Evolutionary conservation across 2,329 filamentous ascomycete genomes (phyloP).

Genomic region (Neurospora sp.): DNA sequence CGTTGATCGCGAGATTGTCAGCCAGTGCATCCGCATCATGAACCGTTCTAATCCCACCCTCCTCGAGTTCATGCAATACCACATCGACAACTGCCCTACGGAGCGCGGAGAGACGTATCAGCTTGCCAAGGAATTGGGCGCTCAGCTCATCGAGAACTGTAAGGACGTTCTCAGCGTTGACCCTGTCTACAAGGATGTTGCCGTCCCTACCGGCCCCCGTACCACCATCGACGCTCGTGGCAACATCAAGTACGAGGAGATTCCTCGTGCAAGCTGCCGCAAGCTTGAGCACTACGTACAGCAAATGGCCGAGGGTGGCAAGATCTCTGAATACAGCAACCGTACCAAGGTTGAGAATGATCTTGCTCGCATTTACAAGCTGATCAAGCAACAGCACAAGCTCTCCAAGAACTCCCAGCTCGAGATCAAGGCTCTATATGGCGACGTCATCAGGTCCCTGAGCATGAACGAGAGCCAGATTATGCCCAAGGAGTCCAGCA

Average conservation of each 20-base stretch:
- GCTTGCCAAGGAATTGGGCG: constrained; percentile 89
- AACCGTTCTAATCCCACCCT: constrained; percentile 94
- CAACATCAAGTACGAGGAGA: constrained; percentile 86
- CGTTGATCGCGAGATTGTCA: constrained; percentile 95
- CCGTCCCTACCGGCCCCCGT: constrained; percentile 80
- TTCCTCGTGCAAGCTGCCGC: constrained; percentile 76
- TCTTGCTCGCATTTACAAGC: constrained; percentile 88
- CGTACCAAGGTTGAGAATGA: constrained; percentile 97
- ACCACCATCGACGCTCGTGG: constrained; percentile 89
- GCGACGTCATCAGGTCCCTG: constrained; percentile 85
- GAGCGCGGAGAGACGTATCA: constrained; percentile 96
- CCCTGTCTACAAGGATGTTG: constrained; percentile 94
- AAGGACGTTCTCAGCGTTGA: constrained; percentile 76
- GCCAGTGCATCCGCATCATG: constrained; percentile 98
- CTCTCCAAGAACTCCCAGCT: constrained; percentile 92
- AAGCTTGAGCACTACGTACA: constrained; percentile 98
- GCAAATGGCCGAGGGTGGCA: constrained; percentile 96
- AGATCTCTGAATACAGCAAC: constrained; percentile 97
- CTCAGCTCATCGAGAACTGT: constrained; percentile 95
- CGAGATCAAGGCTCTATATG: constrained; percentile 92
- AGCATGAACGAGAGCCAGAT: constrained; percentile 99
- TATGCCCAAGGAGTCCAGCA: constrained; percentile 76
- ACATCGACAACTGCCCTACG: constrained; percentile 96
- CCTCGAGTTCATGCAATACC: constrained; percentile 98
- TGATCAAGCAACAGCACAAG: constrained; percentile 97